Conservation (phyloP, 1,284 basidiomycete genomes). For the Sphaerobolus stellatus region DNA sequence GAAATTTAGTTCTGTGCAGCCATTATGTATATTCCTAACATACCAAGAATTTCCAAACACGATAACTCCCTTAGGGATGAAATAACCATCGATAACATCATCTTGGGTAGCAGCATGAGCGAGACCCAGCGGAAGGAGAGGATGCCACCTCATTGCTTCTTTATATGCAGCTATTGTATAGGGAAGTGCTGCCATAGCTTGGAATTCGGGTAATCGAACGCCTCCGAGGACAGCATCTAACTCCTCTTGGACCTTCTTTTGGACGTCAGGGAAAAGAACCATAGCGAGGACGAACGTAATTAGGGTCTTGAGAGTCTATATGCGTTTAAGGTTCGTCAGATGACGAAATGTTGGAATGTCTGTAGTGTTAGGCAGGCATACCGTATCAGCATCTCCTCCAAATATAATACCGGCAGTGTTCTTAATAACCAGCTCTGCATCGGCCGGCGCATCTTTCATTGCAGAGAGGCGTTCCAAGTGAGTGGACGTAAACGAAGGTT, state of each 20-base stretch:
- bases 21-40: too few species aligned
- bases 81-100: conserved; percentile 43
- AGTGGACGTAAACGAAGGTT: too few species aligned
- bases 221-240: conserved; percentile 15
- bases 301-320: conserved; percentile 7
- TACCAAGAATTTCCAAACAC: conserved; percentile 51
- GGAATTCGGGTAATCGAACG: conserved; percentile 12
- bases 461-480: too few species aligned
- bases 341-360: not conserved
- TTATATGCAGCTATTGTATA: conserved; percentile 16
- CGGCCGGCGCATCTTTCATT: too few species aligned
- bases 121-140: conserved; percentile 31
- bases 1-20: too few species aligned
- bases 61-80: conserved; percentile 39
- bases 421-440: conserved; percentile 7
- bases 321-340: not conserved
- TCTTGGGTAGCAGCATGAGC: conserved; percentile 43
- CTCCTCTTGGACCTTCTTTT: conserved; percentile 18
- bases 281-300: conserved; percentile 22
- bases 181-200: conserved; percentile 14
- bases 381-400: conserved; percentile 16
- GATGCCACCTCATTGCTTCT: conserved; percentile 13
- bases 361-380: not conserved
- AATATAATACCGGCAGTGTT: conserved; percentile 2
- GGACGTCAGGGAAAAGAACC: conserved; percentile 17